Evolutionary conservation across 306 rosid genomes (phyloP), one percentile per base, ranked within the genome.

Genomic region (Inga laurina): DNA sequence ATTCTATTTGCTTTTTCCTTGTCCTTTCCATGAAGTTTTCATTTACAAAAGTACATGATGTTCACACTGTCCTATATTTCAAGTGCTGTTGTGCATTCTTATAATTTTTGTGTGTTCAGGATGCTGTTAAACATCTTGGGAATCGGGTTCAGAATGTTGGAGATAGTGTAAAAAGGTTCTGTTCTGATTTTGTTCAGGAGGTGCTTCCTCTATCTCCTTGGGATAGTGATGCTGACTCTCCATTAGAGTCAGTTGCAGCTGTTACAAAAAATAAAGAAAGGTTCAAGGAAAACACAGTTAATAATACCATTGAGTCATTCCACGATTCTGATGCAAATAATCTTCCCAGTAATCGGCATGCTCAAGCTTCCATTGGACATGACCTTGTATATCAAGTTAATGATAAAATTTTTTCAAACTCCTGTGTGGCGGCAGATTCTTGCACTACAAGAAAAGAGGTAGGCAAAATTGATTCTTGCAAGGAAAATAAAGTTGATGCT

Each of bases 121-220:
- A 89, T 83, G 85, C 91, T 48, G 88, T 91, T 51, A 90, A 91
- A 83, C 92, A 91, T 85, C 90, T 96, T 41, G 97, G 85, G 89
- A 86, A 87, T 80, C 94, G 74, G 69, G 91, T 94, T 77, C 88
- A 91, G 59, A 87, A 83, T 74, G 94, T 90, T 70, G 94, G 99
- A 62, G 93, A 87, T 45, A 90, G 78, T 84, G 84, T 94, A 72
- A 91, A 89, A 87, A 94, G 82, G 78, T 80, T 96, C 8, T 95
- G 78, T 88, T 90, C 97, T 75, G 97, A 61, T 79, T 90, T 91
- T 34, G 88, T 90, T 72, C 89, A 90, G 39, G 97, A 93, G 78
- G 78, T 90, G 75, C 86, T 82, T 75, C 92, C 76, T 46, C 76
- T 14, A 13, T 39, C 94, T 77, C 81, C 88, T 59, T 75, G 22